Conservation (phyloP, 257 asterid genomes). For the Scutellaria baicalensis region DNA sequence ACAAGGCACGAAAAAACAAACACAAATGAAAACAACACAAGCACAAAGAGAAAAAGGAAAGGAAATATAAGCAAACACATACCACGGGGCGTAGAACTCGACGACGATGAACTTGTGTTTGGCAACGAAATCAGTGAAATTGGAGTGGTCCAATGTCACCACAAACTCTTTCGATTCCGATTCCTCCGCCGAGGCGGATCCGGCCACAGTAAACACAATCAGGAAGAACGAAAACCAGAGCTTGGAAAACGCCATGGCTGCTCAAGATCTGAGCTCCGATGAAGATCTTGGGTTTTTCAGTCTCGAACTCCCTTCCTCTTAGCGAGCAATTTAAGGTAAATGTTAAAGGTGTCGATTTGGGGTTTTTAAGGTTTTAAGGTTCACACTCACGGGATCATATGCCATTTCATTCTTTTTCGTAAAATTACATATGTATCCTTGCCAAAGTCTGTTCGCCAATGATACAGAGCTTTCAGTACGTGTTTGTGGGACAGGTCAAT, state of each 20-base stretch:
- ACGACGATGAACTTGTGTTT: slow-evolving; percentile 72
- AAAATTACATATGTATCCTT: slow-evolving; percentile 2
- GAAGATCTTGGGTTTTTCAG: not conserved
- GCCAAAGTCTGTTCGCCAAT: not conserved
- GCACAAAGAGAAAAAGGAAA: not conserved
- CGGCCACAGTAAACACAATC: slow-evolving; percentile 9
- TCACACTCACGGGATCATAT: slow-evolving; percentile 22
- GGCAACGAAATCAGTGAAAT: slow-evolving; percentile 73
- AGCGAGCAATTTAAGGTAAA: not conserved
- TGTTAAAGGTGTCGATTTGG: not conserved
- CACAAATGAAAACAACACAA: not conserved
- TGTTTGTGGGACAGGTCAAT: too few relatives aligned
- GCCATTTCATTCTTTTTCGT: not conserved
- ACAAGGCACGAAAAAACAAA: not conserved
- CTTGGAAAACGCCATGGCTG: slow-evolving; percentile 32
- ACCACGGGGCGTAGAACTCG: slow-evolving; percentile 95
- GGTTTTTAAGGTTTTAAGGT: slow-evolving; percentile 20
- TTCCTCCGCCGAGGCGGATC: slow-evolving; percentile 29
- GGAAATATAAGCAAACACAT: not conserved
- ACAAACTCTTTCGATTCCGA: slow-evolving; percentile 60
- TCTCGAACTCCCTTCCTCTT: not conserved
- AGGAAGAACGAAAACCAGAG: slow-evolving; percentile 19
- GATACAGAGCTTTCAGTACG: too few relatives aligned
- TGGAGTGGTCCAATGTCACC: slow-evolving; percentile 61
- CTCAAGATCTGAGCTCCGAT: slow-evolving; percentile 24